Base-by-base conservation (phyloP, 352 stramenopile genomes). In the Pythium oligandrum region DNA sequence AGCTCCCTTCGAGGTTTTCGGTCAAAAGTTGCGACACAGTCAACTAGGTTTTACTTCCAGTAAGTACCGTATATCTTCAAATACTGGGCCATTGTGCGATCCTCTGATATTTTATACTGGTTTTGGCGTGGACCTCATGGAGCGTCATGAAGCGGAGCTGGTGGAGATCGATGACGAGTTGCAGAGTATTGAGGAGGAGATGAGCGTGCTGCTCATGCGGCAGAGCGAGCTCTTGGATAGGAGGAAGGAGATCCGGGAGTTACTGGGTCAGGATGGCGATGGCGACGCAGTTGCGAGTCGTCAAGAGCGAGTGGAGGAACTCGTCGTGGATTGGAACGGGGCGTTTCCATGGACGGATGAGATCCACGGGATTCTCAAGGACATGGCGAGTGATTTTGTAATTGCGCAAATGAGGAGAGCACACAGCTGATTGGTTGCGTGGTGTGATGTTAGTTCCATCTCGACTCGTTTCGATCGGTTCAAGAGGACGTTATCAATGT, bases 401-500 rank as follows among this genome's bases (percentile, higher is more conserved):
- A 46, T 39, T 68, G 12, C 51, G 12, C 1, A 34, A 58, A 8
- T 35, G 39, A 12, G 55, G 60, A n/a, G 45, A 38, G 48, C 17
- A 43, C 5, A 26, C 33, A 53, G 2, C 34, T 8, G 11, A 40
- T 36, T 26, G 34, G 10, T 35, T n/a, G 6, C 39, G 11, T 47
- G n/a, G 6, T 55, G 6, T 64, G 53, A 2, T 44, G 31, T 17
- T 53, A 88, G 79, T 96, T 98, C 66, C 45, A 70, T 17, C 75
- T 98, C 59, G 47, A 66, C 33, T 60, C 46, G 10, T 98, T 98
- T 64, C 81, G 94, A 35, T 87, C 83, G 2, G 76, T 96, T 61
- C 94, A 98, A 73, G 48, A 90, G 42, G 65, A 88, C 50, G 91
- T 98, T 40, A 97, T 98, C 56, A 91, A 97, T 52, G 72, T 76